Percentiles rank a stretch among this genome's conserved stretches.
phyloP scores from a whole-genome alignment of 371 early-diverging fungal species.

The Haplosporangium sp. region DNA sequence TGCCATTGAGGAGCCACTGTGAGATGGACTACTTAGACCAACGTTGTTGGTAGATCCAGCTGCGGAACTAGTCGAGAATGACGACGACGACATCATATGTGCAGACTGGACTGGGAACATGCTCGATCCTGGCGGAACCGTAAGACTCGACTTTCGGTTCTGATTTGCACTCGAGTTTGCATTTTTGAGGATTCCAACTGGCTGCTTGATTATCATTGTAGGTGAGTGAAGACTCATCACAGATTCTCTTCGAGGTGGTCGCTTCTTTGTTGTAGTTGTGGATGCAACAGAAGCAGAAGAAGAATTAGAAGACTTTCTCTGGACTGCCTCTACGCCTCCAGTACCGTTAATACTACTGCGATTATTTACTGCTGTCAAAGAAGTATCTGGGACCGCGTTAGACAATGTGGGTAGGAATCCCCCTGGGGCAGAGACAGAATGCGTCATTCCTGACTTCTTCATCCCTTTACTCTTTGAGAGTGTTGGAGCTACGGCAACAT shows the following conservation, averaged over 20 bases:
- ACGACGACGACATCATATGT: not conserved
- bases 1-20: conserved; percentile 9
- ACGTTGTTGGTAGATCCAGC: not conserved
- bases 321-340: not conserved
- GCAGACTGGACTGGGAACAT: conserved; percentile 34
- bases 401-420: conserved; percentile 20
- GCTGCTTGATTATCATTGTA: conserved; percentile 30
- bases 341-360: not conserved
- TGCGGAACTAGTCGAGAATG: conserved; percentile 1
- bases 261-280: conserved; percentile 15
- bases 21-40: not conserved
- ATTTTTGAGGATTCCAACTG: conserved; percentile 49
- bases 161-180: conserved; percentile 4
- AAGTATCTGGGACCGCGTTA: not conserved
- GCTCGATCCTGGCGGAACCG: conserved; percentile 21
- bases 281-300: not conserved
- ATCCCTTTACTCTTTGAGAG: not conserved
- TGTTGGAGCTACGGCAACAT: not conserved
- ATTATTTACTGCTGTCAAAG: not conserved
- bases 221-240: conserved; percentile 17
- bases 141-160: conserved; percentile 30
- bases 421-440: conserved; percentile 31
- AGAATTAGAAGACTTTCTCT: not conserved
- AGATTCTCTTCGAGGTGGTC: conserved; percentile 29
- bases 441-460: conserved; percentile 22